A percentile compares a stretch with the other conserved stretches of the same genome.
phyloP scores from a whole-genome alignment of 768 basidiomycete species.

The Russula sp. region DNA sequence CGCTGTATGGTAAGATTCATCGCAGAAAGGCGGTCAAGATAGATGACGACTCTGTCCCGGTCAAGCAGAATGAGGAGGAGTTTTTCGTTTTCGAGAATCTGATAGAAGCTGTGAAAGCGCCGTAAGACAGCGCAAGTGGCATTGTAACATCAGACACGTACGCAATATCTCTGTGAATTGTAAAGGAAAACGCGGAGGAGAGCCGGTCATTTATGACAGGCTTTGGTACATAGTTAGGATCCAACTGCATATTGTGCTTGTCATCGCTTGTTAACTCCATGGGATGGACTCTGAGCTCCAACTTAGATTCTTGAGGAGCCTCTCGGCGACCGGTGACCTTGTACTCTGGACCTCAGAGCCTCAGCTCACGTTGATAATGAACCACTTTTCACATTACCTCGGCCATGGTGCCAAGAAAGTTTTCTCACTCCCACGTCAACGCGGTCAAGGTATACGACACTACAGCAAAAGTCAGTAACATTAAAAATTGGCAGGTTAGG shows the following conservation, averaged over 20 bases:
- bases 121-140: neutral
- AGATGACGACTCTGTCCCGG: slow-evolving; percentile 7
- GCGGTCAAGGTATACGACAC: neutral
- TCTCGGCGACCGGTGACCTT: slow-evolving; percentile 3
- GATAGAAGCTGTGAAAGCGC: slow-evolving; percentile 7
- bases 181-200: slow-evolving; percentile 1
- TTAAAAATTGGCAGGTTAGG: neutral
- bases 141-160: neutral
- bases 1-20: neutral
- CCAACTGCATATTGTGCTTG: slow-evolving; percentile 11
- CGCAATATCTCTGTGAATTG: slow-evolving; percentile 1
- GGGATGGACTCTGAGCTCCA: neutral
- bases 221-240: slow-evolving; percentile 7
- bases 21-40: slow-evolving; percentile 6
- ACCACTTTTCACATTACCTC: neutral
- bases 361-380: no score
- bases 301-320: neutral
- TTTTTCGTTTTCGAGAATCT: slow-evolving; percentile 10
- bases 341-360: slow-evolving; percentile 1
- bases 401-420: neutral
- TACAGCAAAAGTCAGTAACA: neutral
- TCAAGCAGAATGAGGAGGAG: slow-evolving; percentile 10
- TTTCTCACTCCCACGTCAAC: neutral
- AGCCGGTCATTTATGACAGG: slow-evolving; percentile 7
- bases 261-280: slow-evolving; percentile 9